Base-by-base conservation (phyloP, 768 basidiomycete genomes). In the Daedaleopsis nitida region DNA sequence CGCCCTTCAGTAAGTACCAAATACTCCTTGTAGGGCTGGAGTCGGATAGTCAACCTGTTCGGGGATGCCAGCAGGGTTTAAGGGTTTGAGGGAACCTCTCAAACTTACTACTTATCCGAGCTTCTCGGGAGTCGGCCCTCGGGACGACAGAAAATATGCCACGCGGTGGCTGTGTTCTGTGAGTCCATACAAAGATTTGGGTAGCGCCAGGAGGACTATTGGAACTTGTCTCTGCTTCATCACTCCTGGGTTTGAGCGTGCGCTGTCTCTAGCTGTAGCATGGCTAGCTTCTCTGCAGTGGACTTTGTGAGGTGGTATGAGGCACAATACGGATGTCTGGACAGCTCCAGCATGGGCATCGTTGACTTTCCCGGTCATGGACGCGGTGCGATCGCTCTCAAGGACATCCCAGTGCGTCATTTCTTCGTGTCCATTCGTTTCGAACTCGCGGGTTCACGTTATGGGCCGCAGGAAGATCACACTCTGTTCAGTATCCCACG, bases 401-500 rank as follows among this genome's bases (percentile, higher is more conserved):
- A 78, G 61, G 86, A 94, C 71, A 86, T 96, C 58, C 82, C 85
- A 57, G 39, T 42, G 10, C 39, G 39, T 42, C 39, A 42, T 17
- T 11, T 17, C 39, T 32, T 32, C 27, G 27, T 42, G 39, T 17
- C 17, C 39, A 3, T 11, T 42, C 13, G 13, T 42, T 3, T 10
- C 10, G 39, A 17, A 3, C 4, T 27, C 17, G n/a, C 17, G 14
- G 17, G 2, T 17, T 24, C 7, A 44, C 34, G 32, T 8, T 13
- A 13, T 13, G 13, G 7, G 7, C 35, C 19, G 14, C 66, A 96
- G 93, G 81, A 86, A 78, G 89, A 85, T 50, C 80, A 89, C 56
- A 81, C 83, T 0, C 74, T 99, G 1, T 97, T 98, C 73, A 82
- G 87, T 1, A 85, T 98, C 17, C 97, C 96, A 1, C 84, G 92